A percentile compares a stretch with the other conserved stretches of the same genome.
Evolutionary conservation across 345 rosid species (phyloP).

Genomic region (Luvunga scandens): DNA sequence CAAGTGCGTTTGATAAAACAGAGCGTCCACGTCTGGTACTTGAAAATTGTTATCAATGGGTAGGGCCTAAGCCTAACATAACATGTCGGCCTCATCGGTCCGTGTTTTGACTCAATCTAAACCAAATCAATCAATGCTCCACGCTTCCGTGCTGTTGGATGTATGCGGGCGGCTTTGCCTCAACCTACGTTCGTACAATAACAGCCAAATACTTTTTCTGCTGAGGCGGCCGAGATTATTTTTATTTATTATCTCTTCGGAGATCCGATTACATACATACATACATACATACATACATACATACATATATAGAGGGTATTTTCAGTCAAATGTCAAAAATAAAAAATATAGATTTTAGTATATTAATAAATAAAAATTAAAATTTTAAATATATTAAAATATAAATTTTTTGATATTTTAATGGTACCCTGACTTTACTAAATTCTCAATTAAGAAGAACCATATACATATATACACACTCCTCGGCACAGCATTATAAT

Average conservation of each 20-base stretch:
- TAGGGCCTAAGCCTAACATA: neutral
- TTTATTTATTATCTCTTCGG: neutral
- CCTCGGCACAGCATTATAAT: no score
- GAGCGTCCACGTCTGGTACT: neutral
- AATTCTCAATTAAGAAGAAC: no score
- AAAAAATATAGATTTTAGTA: no score
- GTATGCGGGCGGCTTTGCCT: neutral
- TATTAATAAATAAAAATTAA: no score
- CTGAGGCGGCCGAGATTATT: neutral
- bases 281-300: no score
- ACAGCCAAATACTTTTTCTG: neutral
- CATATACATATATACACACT: no score
- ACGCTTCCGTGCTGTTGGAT: neutral
- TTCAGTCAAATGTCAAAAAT: no score
- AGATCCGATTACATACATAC: neutral
- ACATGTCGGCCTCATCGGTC: constrained; percentile 5
- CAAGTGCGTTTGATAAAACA: neutral
- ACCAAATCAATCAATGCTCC: neutral
- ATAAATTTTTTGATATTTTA: no score
- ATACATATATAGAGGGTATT: no score
- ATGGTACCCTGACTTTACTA: no score
- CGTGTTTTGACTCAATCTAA: constrained; percentile 2
- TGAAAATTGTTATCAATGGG: neutral
- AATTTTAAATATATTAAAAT: no score
- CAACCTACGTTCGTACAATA: neutral